Evolutionary conservation across 2,329 filamentous ascomycete genomes (phyloP), one percentile per base, ranked within the genome.

Genomic region (Fusarium staphyleae): DNA sequence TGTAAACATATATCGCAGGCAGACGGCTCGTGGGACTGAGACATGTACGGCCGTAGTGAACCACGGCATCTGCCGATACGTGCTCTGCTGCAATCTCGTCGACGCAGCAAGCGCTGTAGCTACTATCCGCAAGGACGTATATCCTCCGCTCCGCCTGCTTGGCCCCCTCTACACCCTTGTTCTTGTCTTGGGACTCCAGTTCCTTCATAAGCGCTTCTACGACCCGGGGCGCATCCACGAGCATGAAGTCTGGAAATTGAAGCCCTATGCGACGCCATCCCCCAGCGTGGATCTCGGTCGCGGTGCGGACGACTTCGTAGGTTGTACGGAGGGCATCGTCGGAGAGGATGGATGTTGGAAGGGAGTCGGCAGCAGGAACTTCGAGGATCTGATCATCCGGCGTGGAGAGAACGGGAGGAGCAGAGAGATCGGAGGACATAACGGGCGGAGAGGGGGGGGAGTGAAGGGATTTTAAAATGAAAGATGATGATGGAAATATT

Each of bases 11-110:
- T 42, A 97, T 85, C 16, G 96, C 93, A 0, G 93, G 92, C 45
- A 98, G 76, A 48, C 92, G 81, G 10, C 90, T 89, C 0, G 93
- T 96, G 1, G 93, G 93, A 7, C 92, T 97, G 18, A 99, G 80
- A 69, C 95, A 99, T 0, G 93, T 89, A 45, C 95, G 83, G 3
- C 95, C 95, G 66, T 98, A 99, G 72, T 99, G 95, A 12, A 99
- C 88, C 1, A 98, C 90, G 0, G 92, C 90, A 57, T 98, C 89
- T 6, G 95, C 93, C 66, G 91, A 83, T 13, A 91, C 89, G 71
- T 99, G 95, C 72, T 99, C 93, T 3, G 95, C 95, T 0, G 95
- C 95, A 33, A 98, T 88, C 76, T 99, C 95, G 69, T 99, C 95
- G 14, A 98, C 93, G 69, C 95, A 99, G 75, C 95, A 99, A 0